Percentiles rank a stretch among this genome's conserved stretches.
phyloP scores from a whole-genome alignment of 2,329 filamentous ascomycete species.

The Aaosphaeria pasadenensis region DNA sequence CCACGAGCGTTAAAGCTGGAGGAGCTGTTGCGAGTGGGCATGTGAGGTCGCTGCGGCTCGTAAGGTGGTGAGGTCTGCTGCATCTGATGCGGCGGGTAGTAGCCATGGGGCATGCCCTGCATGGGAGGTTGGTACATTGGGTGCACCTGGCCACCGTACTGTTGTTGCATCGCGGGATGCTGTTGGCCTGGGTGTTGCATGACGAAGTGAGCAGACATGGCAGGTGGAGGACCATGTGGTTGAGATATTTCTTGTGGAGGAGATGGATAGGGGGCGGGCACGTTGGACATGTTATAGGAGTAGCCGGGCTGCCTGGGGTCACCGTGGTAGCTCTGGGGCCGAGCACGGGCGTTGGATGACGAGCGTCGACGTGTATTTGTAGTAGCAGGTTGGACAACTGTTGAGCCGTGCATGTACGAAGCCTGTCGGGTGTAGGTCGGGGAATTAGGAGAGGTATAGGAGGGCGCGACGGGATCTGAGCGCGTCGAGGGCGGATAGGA shows the following conservation, averaged over 20 bases:
- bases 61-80: conserved; percentile 12
- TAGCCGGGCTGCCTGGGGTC: conserved; percentile 10
- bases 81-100: conserved; percentile 13
- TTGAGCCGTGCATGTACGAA: conserved; percentile 21
- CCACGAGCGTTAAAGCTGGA: conserved; percentile 13
- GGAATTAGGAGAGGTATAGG: conserved; percentile 25
- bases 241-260: conserved; percentile 14
- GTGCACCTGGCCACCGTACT: conserved; percentile 8
- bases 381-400: conserved; percentile 25
- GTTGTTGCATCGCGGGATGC: conserved; percentile 9
- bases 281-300: conserved; percentile 19
- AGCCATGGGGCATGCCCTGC: conserved; percentile 10
- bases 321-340: conserved; percentile 34
- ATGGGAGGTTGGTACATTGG: conserved; percentile 11
- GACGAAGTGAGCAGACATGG: conserved; percentile 25
- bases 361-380: conserved; percentile 20
- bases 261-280: conserved; percentile 16
- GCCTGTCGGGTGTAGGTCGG: conserved; percentile 22
- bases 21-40: conserved; percentile 19
- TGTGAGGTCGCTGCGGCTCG: background rate
- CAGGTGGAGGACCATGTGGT: conserved; percentile 26
- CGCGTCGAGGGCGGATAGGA: conserved; percentile 19
- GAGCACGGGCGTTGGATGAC: conserved; percentile 14
- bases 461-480: conserved; percentile 20
- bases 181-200: conserved; percentile 9